Evolutionary conservation across 345 rosid species (phyloP), one percentile per base, ranked within the genome.

Genomic region (Lepidium africanum): DNA sequence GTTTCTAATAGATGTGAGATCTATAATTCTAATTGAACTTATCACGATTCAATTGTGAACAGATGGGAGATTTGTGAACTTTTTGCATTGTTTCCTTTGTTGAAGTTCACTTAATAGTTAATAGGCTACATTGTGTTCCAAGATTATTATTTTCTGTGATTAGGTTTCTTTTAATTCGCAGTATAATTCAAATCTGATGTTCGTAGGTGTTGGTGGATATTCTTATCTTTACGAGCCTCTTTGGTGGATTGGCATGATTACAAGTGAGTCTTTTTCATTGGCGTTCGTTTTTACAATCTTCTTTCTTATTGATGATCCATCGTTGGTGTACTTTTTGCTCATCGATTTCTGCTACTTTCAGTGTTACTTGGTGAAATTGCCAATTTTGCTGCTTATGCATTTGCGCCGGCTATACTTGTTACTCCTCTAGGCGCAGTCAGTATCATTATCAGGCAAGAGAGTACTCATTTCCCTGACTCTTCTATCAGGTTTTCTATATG

Each of bases 241-340:
- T 52, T 93, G 98, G 98, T 93, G 98, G 98, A 80, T 75, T 15
- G 98, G 98, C 84, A 93, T 93, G 98, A 88, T 85, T 70, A 88
- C 98, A 48, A 93, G 97, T 93, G 79, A 83, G 96, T 80, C 73
- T 10, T 61, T n/a, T 33, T 37, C 14, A n/a, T n/a, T n/a, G 32
- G 51, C 51, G 4, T 52, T 60, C 7, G 5, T 12, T 58, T 37
- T 32, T 40, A 10, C 10, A 48, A 30, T 38, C 38, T 60, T 61
- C 33, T 49, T 25, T 47, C 46, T 15, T 15, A 25, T 33, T 35
- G 32, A 5, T 51, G 4, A 32, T 52, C 7, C 14, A 2, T 63
- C 47, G 43, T 39, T 58, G 60, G 25, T 47, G 53, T 9, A 4
- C 23, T 12, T 43, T 1, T 21, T 21, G 45, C 50, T 60, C 42